Evolutionary conservation across 2,329 filamentous ascomycete species (phyloP).

Genomic region (Hymenoscyphus salicellus): DNA sequence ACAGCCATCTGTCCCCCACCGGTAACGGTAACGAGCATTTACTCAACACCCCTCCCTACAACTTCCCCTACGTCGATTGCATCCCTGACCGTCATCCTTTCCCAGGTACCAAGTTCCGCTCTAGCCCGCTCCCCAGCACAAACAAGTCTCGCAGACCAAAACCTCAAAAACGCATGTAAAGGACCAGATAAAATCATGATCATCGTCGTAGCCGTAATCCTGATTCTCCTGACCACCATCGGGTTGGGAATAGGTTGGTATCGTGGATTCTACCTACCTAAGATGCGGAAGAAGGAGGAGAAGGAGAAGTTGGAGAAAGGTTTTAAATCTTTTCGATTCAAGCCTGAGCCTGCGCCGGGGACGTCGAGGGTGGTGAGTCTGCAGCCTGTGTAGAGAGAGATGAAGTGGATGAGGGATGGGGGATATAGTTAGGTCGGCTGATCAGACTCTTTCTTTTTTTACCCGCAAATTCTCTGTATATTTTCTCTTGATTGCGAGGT

Average conservation of each 20-base stretch:
- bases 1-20: too few relatives aligned
- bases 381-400: background rate
- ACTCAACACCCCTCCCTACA: too few relatives aligned
- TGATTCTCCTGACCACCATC: background rate
- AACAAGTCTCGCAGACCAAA: background rate
- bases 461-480: too few relatives aligned
- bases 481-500: too few relatives aligned
- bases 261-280: background rate
- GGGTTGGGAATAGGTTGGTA: background rate
- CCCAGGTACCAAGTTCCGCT: too few relatives aligned
- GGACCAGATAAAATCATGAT: background rate
- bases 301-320: background rate
- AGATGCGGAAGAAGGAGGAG: background rate
- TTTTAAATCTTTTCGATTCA: background rate
- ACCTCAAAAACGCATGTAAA: background rate
- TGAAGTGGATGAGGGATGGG: background rate
- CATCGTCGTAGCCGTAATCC: background rate
- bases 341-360: background rate
- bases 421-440: background rate
- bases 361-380: background rate
- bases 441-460: too few relatives aligned
- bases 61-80: too few relatives aligned
- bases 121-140: background rate
- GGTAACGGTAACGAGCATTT: too few relatives aligned
- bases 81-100: too few relatives aligned